phyloP scores from a whole-genome alignment of 345 rosid genomes.

The Eucalyptus regnans region DNA sequence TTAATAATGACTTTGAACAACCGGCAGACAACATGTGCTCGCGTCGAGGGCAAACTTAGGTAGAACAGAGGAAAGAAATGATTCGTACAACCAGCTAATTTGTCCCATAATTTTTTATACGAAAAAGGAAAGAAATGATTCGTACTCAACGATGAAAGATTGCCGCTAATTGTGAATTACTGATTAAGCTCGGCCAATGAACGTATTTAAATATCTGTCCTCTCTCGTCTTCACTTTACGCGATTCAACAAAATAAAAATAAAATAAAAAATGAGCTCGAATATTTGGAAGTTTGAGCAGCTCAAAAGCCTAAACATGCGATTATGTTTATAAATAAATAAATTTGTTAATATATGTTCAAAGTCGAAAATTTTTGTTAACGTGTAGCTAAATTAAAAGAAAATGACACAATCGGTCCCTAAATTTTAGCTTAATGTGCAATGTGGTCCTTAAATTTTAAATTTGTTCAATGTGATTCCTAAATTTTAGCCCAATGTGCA shows the following conservation, averaged over 20 bases:
- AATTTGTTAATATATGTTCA: fast-evolving
- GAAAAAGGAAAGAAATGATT: background rate
- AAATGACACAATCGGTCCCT: fast-evolving
- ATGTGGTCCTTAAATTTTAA: background rate
- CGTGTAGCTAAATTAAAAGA: background rate
- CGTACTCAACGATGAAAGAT: background rate
- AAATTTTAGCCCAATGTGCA: no score
- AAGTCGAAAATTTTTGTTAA: fast-evolving
- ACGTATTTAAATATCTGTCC: background rate
- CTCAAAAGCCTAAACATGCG: background rate
- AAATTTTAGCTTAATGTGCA: no score
- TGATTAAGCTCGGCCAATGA: background rate
- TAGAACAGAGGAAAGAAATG: background rate
- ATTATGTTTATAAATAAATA: background rate
- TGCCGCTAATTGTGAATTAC: background rate
- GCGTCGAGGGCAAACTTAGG: background rate
- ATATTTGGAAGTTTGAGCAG: background rate
- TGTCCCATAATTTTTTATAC: background rate
- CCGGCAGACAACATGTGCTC: background rate
- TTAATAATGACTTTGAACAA: background rate
- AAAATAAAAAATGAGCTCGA: background rate
- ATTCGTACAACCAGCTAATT: background rate
- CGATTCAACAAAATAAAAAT: background rate
- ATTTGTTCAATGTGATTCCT: fast-evolving
- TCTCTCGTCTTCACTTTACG: background rate